Evolutionary conservation across 306 rosid genomes (phyloP).

Genomic region (Rosa chinensis): DNA sequence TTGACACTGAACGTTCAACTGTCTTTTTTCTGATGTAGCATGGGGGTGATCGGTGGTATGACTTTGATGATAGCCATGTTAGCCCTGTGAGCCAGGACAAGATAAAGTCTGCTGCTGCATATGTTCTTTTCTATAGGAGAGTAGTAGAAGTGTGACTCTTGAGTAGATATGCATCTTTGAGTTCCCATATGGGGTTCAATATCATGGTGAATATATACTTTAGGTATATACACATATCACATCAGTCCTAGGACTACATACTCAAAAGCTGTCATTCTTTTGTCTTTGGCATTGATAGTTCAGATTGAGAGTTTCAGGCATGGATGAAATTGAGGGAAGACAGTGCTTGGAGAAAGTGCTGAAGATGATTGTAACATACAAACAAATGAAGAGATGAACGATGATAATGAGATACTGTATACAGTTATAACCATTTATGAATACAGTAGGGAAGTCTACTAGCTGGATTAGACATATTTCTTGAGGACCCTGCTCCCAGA

Average conservation of each 20-base stretch:
- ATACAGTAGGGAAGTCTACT: conserved; percentile 22
- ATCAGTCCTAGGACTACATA: conserved; percentile 36
- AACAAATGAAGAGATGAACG: conserved; percentile 36
- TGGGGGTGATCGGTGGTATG: conserved; percentile 92
- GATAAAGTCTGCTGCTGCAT: conserved; percentile 95
- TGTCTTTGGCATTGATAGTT: conserved; percentile 25
- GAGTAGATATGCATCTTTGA: conserved; percentile 33
- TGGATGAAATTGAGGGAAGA: conserved; percentile 31
- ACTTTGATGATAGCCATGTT: conserved; percentile 90
- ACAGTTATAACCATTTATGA: conserved; percentile 34
- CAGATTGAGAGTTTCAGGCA: conserved; percentile 32
- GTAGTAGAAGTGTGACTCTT: conserved; percentile 44
- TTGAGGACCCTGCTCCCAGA: conserved; percentile 15
- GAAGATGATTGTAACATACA: conserved; percentile 43
- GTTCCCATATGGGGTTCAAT: conserved; percentile 32
- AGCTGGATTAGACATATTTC: conserved; percentile 16
- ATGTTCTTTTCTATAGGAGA: conserved; percentile 97
- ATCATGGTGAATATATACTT: conserved; percentile 21
- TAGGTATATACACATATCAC: conserved; percentile 25
- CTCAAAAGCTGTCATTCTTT: conserved; percentile 44
- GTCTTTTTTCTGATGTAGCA: conserved; percentile 53
- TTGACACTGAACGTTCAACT: conserved; percentile 20
- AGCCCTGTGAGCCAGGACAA: conserved; percentile 76
- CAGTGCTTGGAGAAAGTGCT: conserved; percentile 28
- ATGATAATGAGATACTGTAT: conserved; percentile 36